Conservation (phyloP, 78 protist genomes). For the Chrysochromulina tobinii region DNA sequence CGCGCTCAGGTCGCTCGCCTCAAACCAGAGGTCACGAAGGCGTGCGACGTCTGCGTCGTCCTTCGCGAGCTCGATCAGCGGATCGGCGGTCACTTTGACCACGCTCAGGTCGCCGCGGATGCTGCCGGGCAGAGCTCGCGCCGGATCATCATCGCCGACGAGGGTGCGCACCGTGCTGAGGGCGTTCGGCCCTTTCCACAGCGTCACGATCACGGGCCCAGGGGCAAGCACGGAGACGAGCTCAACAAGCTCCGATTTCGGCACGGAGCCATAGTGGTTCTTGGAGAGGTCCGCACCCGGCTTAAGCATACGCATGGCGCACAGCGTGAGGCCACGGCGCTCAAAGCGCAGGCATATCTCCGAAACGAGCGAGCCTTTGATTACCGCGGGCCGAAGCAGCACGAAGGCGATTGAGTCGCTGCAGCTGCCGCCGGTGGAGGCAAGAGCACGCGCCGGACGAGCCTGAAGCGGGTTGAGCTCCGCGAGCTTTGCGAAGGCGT, state of each 20-base stretch:
- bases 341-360: not conserved
- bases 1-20: no score
- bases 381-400: not conserved
- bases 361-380: not conserved
- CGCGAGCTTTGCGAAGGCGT: no score
- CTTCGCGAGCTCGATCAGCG: no score
- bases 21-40: no score
- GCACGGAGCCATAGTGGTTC: not conserved
- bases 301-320: not conserved
- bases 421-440: no score
- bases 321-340: not conserved
- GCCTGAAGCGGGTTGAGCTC: no score
- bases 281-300: not conserved
- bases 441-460: no score
- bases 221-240: not conserved
- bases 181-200: not conserved
- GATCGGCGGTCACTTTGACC: no score
- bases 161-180: not conserved
- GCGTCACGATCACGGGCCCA: not conserved
- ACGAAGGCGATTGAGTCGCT: not conserved
- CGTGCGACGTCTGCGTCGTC: no score
- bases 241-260: no score
- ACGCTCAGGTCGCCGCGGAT: no score
- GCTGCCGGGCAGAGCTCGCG: no score
- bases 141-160: not conserved